Evolutionary conservation across 331 rosid genomes (phyloP), one percentile per base, ranked within the genome.

Genomic region (Saraca asoca): DNA sequence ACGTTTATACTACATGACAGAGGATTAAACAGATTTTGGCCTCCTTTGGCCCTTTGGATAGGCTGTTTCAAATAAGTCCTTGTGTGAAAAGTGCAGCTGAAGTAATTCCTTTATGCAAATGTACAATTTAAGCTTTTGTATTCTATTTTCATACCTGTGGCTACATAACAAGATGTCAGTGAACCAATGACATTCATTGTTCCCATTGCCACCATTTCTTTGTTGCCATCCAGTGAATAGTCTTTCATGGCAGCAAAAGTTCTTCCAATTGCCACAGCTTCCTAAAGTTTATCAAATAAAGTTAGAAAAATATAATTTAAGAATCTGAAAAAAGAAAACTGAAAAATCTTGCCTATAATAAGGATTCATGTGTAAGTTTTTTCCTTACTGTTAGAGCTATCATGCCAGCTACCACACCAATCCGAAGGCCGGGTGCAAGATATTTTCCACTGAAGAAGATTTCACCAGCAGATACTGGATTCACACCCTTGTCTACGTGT

Each of bases 161-260:
- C 88, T 0, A 84, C 88, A 39, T 85, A 87, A 50, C 94, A 82
- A 65, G 98, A 93, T 64, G 98, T 87, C 41, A 93, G 15, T 0
- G 98, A 93, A 64, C 98, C 94, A 63, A 83, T 31, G 18, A 93
- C 8, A 78, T 93, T 93, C 98, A 93, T 93, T 11, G 95, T 80
- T 68, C 98, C 98, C 54, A 89, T 17, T 57, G 98, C 98, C 58
- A 93, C 81, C 98, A 93, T 93, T 81, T 93, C 98, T 79, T 79
- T 79, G 82, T 93, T 93, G 12, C 98, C 96, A 60, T 93, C 87
- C 4, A 93, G 18, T 33, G 83, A 58, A 64, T 93, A 93, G 84
- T 85, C 91, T 76, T 87, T 93, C 83, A 81, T 61, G 18, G 86
- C 73, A 43, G 96, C 98, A 81, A 93, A 93, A 61, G 98, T 93